These are phyloP conservation scores for Herpetospermum pedunculosum DNA, from an alignment of 306 rosid species.

Conservation along the genomic window DNA sequence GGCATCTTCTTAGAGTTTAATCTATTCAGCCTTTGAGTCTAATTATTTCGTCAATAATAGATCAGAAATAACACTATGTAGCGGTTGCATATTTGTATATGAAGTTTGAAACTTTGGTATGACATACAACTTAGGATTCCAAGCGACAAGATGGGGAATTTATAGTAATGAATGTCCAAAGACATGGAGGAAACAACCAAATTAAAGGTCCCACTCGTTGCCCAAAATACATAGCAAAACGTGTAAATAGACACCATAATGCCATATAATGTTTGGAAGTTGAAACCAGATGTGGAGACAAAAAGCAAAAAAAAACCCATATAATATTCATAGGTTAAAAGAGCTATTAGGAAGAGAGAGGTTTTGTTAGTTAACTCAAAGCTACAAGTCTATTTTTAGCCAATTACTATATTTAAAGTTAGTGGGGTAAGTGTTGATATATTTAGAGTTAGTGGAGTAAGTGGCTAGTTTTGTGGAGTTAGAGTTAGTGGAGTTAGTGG, in stretches of 20 bases:
- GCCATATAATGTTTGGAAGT: constrained; percentile 22
- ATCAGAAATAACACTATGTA: no score
- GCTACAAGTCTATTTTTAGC: no score
- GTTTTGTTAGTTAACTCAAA: no score
- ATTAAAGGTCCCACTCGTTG: constrained; percentile 36
- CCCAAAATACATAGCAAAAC: constrained; percentile 27
- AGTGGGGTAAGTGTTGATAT: no score
- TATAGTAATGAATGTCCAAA: not conserved
- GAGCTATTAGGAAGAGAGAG: no score
- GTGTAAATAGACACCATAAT: constrained; percentile 14
- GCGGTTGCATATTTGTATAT: not conserved
- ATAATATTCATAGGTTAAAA: not conserved
- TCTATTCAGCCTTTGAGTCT: no score
- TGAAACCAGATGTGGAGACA: constrained; percentile 18
- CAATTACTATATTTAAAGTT: no score
- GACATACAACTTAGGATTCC: not conserved
- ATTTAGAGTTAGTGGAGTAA: no score
- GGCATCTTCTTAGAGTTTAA: no score
- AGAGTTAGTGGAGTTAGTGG: no score
- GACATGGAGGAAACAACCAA: not conserved
- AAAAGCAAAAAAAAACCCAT: not conserved
- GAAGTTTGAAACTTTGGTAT: not conserved
- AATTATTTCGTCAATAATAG: no score
- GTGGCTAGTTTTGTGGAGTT: no score
- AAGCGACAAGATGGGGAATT: constrained; percentile 4